phyloP scores from a whole-genome alignment of 768 basidiomycete species.

The Tubosaeta sp. region DNA sequence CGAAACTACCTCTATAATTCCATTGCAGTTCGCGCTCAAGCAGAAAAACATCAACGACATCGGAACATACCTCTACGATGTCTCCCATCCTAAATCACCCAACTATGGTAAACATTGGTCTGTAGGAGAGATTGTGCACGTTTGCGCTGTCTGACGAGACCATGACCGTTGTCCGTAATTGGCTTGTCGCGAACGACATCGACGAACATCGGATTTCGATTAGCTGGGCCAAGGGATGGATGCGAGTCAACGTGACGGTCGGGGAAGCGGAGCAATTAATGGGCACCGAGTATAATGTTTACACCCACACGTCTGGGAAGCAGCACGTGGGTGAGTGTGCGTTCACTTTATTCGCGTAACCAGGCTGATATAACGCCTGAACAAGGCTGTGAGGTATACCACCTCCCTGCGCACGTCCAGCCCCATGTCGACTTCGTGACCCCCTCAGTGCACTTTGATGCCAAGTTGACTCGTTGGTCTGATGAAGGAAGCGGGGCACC shows the following conservation, averaged over 20 bases:
- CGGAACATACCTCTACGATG: constrained; percentile 22
- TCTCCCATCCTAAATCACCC: constrained; percentile 33
- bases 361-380: neutral
- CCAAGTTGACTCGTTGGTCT: constrained; percentile 17
- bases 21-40: constrained; percentile 30
- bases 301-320: constrained; percentile 24
- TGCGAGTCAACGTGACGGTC: constrained; percentile 26
- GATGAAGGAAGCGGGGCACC: neutral
- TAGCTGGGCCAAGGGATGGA: constrained; percentile 20
- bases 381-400: constrained; percentile 30
- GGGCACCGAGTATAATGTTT: constrained; percentile 31
- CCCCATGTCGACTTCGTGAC: constrained; percentile 34
- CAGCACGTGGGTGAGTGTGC: constrained; percentile 23
- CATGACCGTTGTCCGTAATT: constrained; percentile 20
- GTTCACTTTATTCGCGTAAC: neutral
- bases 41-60: constrained; percentile 29
- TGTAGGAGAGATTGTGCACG: constrained; percentile 23
- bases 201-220: constrained; percentile 14
- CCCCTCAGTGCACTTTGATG: constrained; percentile 34
- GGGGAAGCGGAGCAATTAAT: constrained; percentile 32
- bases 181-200: constrained; percentile 29
- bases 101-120: constrained; percentile 33
- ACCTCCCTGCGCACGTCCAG: constrained; percentile 28
- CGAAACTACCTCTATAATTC: constrained; percentile 25
- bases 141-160: constrained; percentile 27